phyloP scores from a whole-genome alignment of 352 stramenopile species.

The Globisporangium nunn region DNA sequence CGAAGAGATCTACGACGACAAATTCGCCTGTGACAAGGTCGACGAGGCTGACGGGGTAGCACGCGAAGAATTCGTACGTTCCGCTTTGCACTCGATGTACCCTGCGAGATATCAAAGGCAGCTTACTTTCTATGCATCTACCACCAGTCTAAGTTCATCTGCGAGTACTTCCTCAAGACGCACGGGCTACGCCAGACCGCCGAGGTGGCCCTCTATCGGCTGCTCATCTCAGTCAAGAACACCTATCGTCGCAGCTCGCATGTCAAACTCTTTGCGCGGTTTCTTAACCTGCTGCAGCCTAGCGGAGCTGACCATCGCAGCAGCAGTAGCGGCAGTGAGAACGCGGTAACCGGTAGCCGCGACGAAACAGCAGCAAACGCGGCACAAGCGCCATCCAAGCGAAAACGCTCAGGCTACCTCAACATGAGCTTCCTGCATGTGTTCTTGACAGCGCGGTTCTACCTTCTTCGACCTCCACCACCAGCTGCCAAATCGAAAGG shows the following conservation, averaged over 20 bases:
- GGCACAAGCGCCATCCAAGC: slow-evolving; percentile 8
- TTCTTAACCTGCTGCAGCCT: slow-evolving; percentile 36
- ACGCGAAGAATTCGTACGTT: slow-evolving; percentile 38
- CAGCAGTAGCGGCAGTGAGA: slow-evolving; percentile 1
- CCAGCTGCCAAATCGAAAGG: slow-evolving; percentile 5
- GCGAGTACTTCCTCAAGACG: slow-evolving; percentile 69
- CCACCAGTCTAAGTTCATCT: slow-evolving; percentile 52
- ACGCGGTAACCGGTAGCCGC: background rate
- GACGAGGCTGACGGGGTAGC: slow-evolving; percentile 59
- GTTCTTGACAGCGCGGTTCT: slow-evolving; percentile 48
- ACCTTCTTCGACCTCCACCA: slow-evolving; percentile 27
- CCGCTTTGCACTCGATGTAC: background rate
- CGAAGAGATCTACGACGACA: slow-evolving; percentile 74
- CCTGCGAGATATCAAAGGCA: background rate
- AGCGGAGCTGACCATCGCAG: background rate
- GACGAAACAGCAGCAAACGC: background rate
- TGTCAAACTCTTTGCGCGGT: slow-evolving; percentile 61
- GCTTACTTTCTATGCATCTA: background rate
- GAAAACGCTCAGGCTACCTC: slow-evolving; percentile 27
- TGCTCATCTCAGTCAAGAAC: slow-evolving; percentile 67
- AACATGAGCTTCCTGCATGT: slow-evolving; percentile 61
- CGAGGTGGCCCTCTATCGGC: slow-evolving; percentile 59
- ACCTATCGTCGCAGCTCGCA: slow-evolving; percentile 38
- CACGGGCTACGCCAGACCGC: slow-evolving; percentile 51
- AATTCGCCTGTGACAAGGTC: slow-evolving; percentile 46